A percentile compares a stretch with the other conserved stretches of the same genome.
These are phyloP conservation scores for Alternaria burnsii DNA, from an alignment of 2,329 filamentous ascomycete species.

Conservation along the genomic window DNA sequence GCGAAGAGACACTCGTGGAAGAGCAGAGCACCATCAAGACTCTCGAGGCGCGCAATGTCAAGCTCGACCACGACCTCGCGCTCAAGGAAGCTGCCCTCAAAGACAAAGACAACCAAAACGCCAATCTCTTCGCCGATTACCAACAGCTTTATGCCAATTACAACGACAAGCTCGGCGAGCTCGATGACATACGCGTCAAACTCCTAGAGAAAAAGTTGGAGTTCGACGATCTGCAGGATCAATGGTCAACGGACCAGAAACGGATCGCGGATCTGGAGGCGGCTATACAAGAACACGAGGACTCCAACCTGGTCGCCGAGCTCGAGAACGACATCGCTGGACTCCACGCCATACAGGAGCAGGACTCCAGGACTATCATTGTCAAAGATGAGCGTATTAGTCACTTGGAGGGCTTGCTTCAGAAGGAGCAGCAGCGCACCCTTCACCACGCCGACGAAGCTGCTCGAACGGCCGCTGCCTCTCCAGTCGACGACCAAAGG, in stretches of 20 bases:
- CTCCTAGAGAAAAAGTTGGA: slow-evolving; percentile 13
- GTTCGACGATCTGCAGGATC: slow-evolving; percentile 19
- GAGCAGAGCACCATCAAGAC: background rate
- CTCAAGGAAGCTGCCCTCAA: background rate
- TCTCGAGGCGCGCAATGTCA: slow-evolving; percentile 8
- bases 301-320: slow-evolving; percentile 12
- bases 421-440: slow-evolving; percentile 26
- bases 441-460: slow-evolving; percentile 19
- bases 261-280: slow-evolving; percentile 18
- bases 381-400: slow-evolving; percentile 40
- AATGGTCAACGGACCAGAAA: slow-evolving; percentile 18
- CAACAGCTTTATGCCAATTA: background rate
- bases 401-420: slow-evolving; percentile 29
- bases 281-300: slow-evolving; percentile 5
- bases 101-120: background rate
- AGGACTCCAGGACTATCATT: slow-evolving; percentile 12
- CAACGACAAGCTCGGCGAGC: background rate
- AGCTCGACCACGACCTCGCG: background rate
- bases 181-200: slow-evolving; percentile 5
- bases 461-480: slow-evolving; percentile 19
- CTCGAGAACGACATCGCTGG: slow-evolving; percentile 24
- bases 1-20: background rate
- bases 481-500: slow-evolving; percentile 18
- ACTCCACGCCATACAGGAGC: slow-evolving; percentile 20
- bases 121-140: slow-evolving; percentile 2